A percentile compares a stretch with the other conserved stretches of the same genome.
Conservation (phyloP, 257 asterid species). For the Capsicum baccatum region DNA sequence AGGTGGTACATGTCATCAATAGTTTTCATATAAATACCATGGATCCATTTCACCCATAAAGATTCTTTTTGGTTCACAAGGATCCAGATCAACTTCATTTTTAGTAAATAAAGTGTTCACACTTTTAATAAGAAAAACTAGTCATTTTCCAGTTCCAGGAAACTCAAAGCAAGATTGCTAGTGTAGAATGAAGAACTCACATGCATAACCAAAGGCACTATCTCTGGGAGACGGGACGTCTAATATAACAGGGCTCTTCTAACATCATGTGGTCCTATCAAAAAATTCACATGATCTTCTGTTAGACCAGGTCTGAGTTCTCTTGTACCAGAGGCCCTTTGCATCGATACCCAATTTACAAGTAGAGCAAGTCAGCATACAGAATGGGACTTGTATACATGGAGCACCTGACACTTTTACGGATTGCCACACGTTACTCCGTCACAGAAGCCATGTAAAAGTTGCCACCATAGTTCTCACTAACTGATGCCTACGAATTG, state of each 20-base stretch:
- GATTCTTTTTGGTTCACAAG: too few species aligned
- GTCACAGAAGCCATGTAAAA: slow-evolving; percentile 48
- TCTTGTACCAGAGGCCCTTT: slow-evolving; percentile 21
- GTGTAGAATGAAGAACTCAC: slow-evolving; percentile 20
- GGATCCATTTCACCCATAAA: too few species aligned
- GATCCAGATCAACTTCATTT: too few species aligned
- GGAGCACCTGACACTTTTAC: slow-evolving; percentile 17
- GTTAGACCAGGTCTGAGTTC: neutral
- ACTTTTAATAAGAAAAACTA: neutral
- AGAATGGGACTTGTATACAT: slow-evolving; percentile 3
- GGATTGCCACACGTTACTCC: slow-evolving; percentile 34
- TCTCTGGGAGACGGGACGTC: too few species aligned
- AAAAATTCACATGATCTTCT: neutral
- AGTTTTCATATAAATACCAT: too few species aligned
- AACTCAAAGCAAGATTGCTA: slow-evolving; percentile 9
- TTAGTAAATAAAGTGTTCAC: neutral
- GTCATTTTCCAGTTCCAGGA: neutral
- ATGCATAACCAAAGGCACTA: neutral
- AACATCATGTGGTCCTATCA: neutral
- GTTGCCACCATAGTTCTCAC: slow-evolving; percentile 80
- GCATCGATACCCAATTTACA: neutral
- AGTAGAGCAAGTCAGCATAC: neutral
- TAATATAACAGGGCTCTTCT: neutral
- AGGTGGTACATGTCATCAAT: too few species aligned
- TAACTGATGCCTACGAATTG: slow-evolving; percentile 62